Percentiles rank a stretch among this genome's conserved stretches.
phyloP scores from a whole-genome alignment of 805 yeast species.

The Ascoidea asiatica region DNA sequence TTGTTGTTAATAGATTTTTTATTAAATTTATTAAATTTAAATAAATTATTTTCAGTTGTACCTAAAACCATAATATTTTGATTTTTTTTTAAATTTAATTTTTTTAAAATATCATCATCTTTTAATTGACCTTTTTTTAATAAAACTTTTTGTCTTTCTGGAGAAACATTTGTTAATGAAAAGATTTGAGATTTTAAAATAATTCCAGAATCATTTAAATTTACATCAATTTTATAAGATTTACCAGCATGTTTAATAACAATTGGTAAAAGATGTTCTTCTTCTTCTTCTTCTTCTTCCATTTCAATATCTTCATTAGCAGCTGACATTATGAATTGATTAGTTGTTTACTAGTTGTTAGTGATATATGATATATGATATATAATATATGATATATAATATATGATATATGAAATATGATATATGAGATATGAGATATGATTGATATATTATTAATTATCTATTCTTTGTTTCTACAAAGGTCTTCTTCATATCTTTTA shows the following conservation, averaged over 20 bases:
- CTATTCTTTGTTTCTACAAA: too few relatives aligned
- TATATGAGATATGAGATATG: too few relatives aligned
- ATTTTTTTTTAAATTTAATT: conserved; percentile 44
- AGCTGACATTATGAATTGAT: too few relatives aligned
- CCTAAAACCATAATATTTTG: conserved; percentile 83
- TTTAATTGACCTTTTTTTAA: conserved; percentile 80
- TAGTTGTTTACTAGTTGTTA: neutral
- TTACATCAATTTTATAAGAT: conserved; percentile 44
- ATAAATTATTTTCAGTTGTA: conserved; percentile 43
- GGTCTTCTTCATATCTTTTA: too few relatives aligned
- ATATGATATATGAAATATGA: too few relatives aligned
- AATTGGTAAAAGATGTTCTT: conserved; percentile 14
- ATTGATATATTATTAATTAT: too few relatives aligned
- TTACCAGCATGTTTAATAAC: conserved; percentile 60
- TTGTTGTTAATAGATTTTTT: neutral
- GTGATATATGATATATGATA: too few relatives aligned
- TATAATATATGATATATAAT: too few relatives aligned
- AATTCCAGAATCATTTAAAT: conserved; percentile 39
- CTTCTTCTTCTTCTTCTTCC: neutral
- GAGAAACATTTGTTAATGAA: conserved; percentile 70
- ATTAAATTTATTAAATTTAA: too few relatives aligned
- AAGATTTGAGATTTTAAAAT: conserved; percentile 58
- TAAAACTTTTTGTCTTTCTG: conserved; percentile 78
- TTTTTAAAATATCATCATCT: conserved; percentile 43
- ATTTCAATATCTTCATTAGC: neutral